Evolutionary conservation across 2,329 filamentous ascomycete species (phyloP), one percentile per base, ranked within the genome.

Genomic region (Thelonectria rubi): DNA sequence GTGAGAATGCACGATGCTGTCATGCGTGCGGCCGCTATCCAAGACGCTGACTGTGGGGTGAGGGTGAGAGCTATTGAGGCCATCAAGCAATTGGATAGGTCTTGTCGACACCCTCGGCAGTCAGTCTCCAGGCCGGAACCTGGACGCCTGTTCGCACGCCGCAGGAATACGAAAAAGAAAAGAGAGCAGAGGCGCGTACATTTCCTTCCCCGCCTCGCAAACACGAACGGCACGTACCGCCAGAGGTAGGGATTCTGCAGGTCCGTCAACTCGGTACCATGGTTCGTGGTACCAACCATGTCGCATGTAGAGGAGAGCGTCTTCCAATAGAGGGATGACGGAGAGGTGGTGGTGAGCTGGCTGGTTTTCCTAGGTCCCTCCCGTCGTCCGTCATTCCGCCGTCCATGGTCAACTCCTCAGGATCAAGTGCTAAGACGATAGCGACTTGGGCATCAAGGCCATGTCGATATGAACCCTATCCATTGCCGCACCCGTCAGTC

Each of bases 31-130:
- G 42, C 37, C 24, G 39, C 48, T 15, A 48, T 39, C 32, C 40
- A 60, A 55, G 58, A 55, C 58, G 58, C 53, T 56, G 46, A 30
- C 26, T 46, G 46, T 21, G 40, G 40, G 47, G 52, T 55, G 40
- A 52, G 52, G 20, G 52, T 56, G 58, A 52, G 58, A 60, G 34
- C 47, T 40, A 47, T 15, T 11, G 34, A 15, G 15, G 6, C 6
- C 11, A 37, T 37, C 34, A 37, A 30, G 11, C 15, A 37, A 37
- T 37, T 37, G 15, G 26, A 37, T 37, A 37, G n/a, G 32, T 20
- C 15, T 26, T 26, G 26, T n/a, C 21, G 4, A 24, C n/a, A n/a
- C n/a, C 21, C 21, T 30, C 26, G 26, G 26, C 26, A 30, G 26
- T 30, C 26, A 8, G 26, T 7, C 7, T 24, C 21, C 21, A 24